Percentiles rank a stretch among this genome's conserved stretches.
phyloP scores from a whole-genome alignment of 1,284 basidiomycete genomes.

The Boletus nobilissimus region DNA sequence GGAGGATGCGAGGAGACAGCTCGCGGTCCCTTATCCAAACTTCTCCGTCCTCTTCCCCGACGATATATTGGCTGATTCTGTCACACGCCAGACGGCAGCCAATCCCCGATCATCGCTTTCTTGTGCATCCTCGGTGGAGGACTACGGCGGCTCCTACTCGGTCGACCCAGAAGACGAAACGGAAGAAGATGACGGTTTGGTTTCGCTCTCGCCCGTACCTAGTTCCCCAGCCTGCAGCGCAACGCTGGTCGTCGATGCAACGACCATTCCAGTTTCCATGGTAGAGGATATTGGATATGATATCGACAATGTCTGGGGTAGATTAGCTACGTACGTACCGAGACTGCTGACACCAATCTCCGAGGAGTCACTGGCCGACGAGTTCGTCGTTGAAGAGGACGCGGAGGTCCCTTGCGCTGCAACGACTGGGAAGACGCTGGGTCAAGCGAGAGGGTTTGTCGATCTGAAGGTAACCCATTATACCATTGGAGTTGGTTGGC shows the following conservation, averaged over 20 bases:
- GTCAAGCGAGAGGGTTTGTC: background rate
- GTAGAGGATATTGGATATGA: no score
- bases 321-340: background rate
- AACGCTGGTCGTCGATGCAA: background rate
- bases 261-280: background rate
- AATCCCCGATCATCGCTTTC: background rate
- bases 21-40: slow-evolving; percentile 14
- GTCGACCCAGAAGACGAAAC: slow-evolving; percentile 15
- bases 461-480: background rate
- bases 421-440: background rate
- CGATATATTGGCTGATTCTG: slow-evolving; percentile 17
- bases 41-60: slow-evolving; percentile 12
- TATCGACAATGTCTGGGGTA: background rate
- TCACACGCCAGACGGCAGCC: background rate
- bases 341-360: background rate
- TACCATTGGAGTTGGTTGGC: background rate
- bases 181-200: background rate
- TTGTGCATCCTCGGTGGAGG: background rate
- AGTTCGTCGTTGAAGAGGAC: background rate
- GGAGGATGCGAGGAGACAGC: slow-evolving; percentile 27
- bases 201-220: no score
- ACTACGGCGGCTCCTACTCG: background rate
- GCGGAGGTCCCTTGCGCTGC: background rate
- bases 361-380: background rate
- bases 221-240: no score